phyloP scores from a whole-genome alignment of 2,329 filamentous ascomycete genomes.

The Coniosporium tulheliwenetii region DNA sequence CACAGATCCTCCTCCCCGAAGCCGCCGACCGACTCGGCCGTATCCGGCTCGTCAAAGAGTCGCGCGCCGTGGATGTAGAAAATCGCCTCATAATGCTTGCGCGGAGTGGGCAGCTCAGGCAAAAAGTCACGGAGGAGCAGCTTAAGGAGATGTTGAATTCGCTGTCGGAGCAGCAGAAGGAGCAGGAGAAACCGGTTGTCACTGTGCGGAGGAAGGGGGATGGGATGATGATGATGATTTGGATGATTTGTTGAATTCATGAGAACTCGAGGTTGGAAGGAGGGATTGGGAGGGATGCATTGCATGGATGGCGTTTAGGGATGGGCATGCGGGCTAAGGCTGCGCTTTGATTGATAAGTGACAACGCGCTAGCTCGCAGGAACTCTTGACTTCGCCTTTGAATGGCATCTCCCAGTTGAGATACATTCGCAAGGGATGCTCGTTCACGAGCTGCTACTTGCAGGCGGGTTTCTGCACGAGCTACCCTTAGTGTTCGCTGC shows the following conservation, averaged over 20 bases:
- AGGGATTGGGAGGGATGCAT: too few relatives aligned
- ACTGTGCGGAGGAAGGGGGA: conserved; percentile 70
- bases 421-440: too few relatives aligned
- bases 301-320: too few relatives aligned
- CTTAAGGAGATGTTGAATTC: conserved; percentile 82
- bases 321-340: too few relatives aligned
- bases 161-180: conserved; percentile 54
- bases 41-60: conserved; percentile 90
- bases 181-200: conserved; percentile 63
- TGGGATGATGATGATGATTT: conserved; percentile 68
- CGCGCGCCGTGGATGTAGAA: conserved; percentile 78
- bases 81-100: conserved; percentile 87
- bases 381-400: too few relatives aligned
- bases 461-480: too few relatives aligned
- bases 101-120: conserved; percentile 67
- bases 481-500: too few relatives aligned
- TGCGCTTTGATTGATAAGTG: too few relatives aligned
- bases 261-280: conserved; percentile 7
- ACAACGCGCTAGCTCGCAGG: too few relatives aligned
- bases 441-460: too few relatives aligned
- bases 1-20: conserved; percentile 87
- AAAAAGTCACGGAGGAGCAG: conserved; percentile 83
- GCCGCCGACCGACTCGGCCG: conserved; percentile 85
- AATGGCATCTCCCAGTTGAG: too few relatives aligned
- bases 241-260: conserved; percentile 50